Evolutionary conservation across 257 asterid species (phyloP).

Genomic region (Ilex asprella): DNA sequence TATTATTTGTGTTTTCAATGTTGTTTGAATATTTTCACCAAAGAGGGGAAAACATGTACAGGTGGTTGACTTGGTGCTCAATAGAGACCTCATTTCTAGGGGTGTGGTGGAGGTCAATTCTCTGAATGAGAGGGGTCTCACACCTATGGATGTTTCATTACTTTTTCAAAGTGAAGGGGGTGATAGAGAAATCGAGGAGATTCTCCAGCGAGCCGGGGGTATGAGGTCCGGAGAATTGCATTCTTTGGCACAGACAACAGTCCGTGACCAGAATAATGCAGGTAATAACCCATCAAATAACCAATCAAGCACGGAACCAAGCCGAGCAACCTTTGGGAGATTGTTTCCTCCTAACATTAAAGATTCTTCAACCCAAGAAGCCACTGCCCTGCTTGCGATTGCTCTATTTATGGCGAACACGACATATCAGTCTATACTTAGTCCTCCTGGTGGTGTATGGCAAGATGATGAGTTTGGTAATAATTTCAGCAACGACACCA

Average conservation of each 20-base stretch:
- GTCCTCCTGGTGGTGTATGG: slow-evolving; percentile 17
- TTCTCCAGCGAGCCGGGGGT: slow-evolving; percentile 29
- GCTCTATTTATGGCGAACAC: slow-evolving; percentile 40
- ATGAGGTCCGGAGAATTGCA: slow-evolving; percentile 6
- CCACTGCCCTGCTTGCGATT: slow-evolving; percentile 33
- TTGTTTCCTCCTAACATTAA: slow-evolving; percentile 13
- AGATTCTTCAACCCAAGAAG: slow-evolving; percentile 32
- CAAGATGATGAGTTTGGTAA: background rate
- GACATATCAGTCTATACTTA: slow-evolving; percentile 47
- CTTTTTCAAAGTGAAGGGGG: slow-evolving; percentile 23
- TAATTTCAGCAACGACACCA: background rate
- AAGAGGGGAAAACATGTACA: background rate
- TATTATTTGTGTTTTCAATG: too few relatives aligned
- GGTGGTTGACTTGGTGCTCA: slow-evolving; percentile 15
- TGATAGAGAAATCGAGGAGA: slow-evolving; percentile 38
- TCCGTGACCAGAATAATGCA: background rate
- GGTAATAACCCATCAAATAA: background rate
- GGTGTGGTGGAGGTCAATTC: slow-evolving; percentile 20
- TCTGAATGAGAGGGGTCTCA: slow-evolving; percentile 19
- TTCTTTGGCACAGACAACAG: background rate
- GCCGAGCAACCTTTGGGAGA: slow-evolving; percentile 11
- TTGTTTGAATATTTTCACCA: too few relatives aligned
- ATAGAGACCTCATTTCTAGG: background rate
- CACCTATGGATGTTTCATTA: slow-evolving; percentile 23
- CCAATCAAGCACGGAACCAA: background rate